Base-by-base conservation (phyloP, 345 rosid genomes). In the Streptanthus diversifolius region DNA sequence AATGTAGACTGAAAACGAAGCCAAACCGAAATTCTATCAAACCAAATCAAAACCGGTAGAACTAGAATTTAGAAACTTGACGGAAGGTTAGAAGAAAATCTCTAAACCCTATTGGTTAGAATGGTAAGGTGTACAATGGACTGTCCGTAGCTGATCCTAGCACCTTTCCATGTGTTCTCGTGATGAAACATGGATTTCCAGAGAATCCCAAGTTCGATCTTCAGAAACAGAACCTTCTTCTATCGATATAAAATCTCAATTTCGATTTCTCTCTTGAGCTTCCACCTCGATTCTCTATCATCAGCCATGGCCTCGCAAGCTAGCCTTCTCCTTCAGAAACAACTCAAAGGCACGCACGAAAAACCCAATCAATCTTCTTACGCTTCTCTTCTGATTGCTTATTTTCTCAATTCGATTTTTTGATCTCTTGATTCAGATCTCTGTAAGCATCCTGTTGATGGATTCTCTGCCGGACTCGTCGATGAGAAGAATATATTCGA, bases 401-500 rank as follows among this genome's bases (percentile, higher is more conserved):
- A 24, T 63, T 9, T 56, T n/a, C 33, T 73, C 5, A 53, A 15
- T 32, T 33, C 32, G 11, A 15, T 47, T 71, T 52, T 29, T 19
- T 12, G 54, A 17, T 39, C 47, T 32, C 44, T 32, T 35, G 80
- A 9, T 80, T 87, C 91, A 93, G 98, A 93, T 93, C 98, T 93
- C 70, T 93, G 98, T 66, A 91, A 86, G 85, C 77, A 89, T 66
- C 97, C 98, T 2, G 98, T 93, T 37, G 95, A 92, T 81, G 98
- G 97, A 55, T 93, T 91, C 86, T 91, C 98, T 5, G 96, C 98
- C n/a, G 98, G 98, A 33, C 79, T 93, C 84, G 91, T 93, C 21
- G 98, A 93, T 56, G 98, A 93, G 73, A 86, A 45, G 66, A 93
- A 93, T 79, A 78, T 93, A 67, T 93, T 93, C 72, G 98, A 93